Conservation (phyloP, 2,329 filamentous ascomycete genomes). For the Apiospora aurea region DNA sequence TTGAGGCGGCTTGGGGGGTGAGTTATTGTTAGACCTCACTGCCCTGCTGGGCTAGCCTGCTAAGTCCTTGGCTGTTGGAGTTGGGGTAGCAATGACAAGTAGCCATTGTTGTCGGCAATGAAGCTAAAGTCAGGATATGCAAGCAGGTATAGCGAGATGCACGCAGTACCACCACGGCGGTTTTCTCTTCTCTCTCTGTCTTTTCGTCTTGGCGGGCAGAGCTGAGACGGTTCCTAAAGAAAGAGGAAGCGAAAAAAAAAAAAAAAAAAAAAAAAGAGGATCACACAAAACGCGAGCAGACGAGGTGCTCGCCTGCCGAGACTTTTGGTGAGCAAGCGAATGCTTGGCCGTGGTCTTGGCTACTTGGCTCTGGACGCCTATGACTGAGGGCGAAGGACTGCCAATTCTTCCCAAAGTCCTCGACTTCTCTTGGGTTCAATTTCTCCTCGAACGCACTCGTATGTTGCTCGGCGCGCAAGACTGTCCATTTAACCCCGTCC, state of each 20-base stretch:
- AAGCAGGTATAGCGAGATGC: not conserved
- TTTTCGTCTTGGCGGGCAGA: not conserved
- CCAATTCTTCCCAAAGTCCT: conserved; percentile 22
- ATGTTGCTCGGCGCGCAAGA: not conserved
- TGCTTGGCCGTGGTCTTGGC: conserved; percentile 25
- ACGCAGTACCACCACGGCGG: not conserved
- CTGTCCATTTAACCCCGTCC: not conserved
- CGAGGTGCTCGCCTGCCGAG: conserved; percentile 8
- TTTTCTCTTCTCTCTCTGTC: not conserved
- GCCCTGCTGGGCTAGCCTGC: not conserved
- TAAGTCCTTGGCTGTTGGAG: not conserved
- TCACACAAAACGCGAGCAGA: no score
- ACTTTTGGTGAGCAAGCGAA: conserved; percentile 25
- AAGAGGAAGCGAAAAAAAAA: not conserved
- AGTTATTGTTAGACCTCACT: conserved; percentile 14
- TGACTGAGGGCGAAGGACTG: conserved; percentile 14
- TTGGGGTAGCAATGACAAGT: not conserved
- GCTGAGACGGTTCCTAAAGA: not conserved
- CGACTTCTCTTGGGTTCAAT: conserved; percentile 18
- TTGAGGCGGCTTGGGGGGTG: conserved; percentile 5
- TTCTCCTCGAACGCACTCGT: conserved; percentile 20
- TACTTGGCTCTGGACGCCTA: conserved; percentile 24
- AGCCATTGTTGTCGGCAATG: not conserved
- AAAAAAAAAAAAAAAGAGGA: not conserved
- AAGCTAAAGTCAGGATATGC: not conserved